Conservation (phyloP, 352 stramenopile species). For the Phytopythium ostracodes region DNA sequence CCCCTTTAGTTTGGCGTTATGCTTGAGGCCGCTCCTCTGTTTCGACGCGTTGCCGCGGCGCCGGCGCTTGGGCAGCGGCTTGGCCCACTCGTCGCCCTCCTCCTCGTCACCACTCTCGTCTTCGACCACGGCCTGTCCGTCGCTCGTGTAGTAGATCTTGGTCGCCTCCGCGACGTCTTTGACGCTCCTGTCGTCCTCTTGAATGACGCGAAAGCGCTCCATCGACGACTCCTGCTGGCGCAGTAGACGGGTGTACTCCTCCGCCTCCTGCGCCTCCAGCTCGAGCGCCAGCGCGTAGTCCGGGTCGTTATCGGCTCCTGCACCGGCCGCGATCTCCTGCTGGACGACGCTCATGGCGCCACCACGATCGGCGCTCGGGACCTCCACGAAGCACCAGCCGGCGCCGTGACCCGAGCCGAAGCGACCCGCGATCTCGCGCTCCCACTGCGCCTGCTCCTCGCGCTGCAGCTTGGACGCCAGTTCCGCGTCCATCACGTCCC, state of each 20-base stretch:
- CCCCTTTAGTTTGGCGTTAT: not conserved
- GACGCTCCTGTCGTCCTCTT: not conserved
- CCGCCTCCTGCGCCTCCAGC: slow-evolving; percentile 5
- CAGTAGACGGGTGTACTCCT: not conserved
- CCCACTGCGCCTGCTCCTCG: slow-evolving; percentile 66
- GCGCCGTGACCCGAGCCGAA: slow-evolving; percentile 56
- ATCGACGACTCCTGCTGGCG: not conserved
- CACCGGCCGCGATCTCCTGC: slow-evolving; percentile 34
- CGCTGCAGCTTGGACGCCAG: slow-evolving; percentile 62
- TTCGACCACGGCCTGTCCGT: not conserved
- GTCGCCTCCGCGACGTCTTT: not conserved
- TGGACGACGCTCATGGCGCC: slow-evolving; percentile 72
- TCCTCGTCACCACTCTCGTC: not conserved
- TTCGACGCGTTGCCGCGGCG: not conserved
- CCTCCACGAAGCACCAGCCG: slow-evolving; percentile 74
- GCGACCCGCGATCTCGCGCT: slow-evolving; percentile 54
- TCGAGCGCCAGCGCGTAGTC: slow-evolving; percentile 3
- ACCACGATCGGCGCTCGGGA: slow-evolving; percentile 34
- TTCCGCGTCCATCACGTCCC: slow-evolving; percentile 71
- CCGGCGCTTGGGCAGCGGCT: not conserved
- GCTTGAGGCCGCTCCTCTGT: not conserved
- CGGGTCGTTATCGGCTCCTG: not conserved
- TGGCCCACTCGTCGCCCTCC: not conserved
- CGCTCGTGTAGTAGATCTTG: not conserved
- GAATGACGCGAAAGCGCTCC: not conserved